A percentile compares a stretch with the other conserved stretches of the same genome.
Evolutionary conservation across 306 rosid genomes (phyloP).

Genomic region (Fragaria vesca): DNA sequence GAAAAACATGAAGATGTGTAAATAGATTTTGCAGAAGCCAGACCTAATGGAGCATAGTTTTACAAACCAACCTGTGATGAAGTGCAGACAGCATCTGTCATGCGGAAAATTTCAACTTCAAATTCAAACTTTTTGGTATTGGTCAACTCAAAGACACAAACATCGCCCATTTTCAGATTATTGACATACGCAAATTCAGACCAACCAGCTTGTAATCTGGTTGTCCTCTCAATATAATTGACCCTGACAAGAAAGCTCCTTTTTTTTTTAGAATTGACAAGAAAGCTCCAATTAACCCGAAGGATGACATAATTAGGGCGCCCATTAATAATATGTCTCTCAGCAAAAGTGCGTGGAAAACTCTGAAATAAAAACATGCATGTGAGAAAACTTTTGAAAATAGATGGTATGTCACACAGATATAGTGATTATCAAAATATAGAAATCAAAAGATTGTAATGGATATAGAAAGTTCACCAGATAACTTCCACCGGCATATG

Average conservation of each 20-base stretch:
- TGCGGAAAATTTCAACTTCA: not conserved
- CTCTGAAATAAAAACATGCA: not conserved
- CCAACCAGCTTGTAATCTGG: not conserved
- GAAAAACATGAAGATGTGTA: not conserved
- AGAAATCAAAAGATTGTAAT: constrained; percentile 8
- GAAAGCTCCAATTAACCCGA: not conserved
- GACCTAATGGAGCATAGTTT: not conserved
- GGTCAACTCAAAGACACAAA: not conserved
- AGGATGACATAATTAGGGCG: not conserved
- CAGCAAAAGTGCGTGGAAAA: not conserved
- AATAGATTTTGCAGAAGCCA: not conserved
- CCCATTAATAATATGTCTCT: not conserved
- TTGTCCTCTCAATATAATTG: not conserved
- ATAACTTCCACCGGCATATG: not conserved
- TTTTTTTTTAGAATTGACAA: too few species aligned
- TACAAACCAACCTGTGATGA: not conserved
- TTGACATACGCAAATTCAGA: not conserved
- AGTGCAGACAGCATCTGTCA: not conserved
- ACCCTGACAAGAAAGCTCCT: not conserved
- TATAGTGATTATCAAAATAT: not conserved
- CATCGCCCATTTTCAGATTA: not conserved
- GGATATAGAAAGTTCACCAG: constrained; percentile 21
- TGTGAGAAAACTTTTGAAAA: too few species aligned
- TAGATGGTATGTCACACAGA: too few species aligned
- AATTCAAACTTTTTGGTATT: not conserved